Evolutionary conservation across 441 rosid species (phyloP), one percentile per base, ranked within the genome.

Genomic region (Biscutella laevigata): DNA sequence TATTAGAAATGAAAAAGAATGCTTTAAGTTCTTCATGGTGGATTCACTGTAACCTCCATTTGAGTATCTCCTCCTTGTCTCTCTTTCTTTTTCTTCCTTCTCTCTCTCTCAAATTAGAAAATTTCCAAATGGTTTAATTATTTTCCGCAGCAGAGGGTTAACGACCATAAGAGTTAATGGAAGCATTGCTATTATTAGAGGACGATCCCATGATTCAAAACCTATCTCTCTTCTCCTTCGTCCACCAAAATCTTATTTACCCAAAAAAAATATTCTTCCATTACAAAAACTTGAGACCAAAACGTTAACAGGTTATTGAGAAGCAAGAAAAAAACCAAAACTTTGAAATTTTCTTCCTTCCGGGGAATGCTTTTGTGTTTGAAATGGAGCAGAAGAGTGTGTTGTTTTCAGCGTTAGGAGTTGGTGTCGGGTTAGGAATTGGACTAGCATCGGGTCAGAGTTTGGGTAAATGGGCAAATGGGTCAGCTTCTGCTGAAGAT

Each of bases 391-490:
- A 83, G 70, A 91, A 77, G 72, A 72, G 75, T 39, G 64, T 82
- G 12, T 38, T 88, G 57, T 38, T 88, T 41, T 85, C 98, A 3
- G 96, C 94, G 4, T 69, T 91, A 71, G 79, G 96, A 19, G 82
- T 88, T 37, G 96, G 96, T 40, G 83, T 90, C 17, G 98, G 98
- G 12, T 74, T 91, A 21, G 98, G 98, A 4, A 47, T 91, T 0
- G 94, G 94, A 21, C 70, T 85, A 72, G 96, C 94, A 13, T 86
- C 98, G 17, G 89, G 96, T 38, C 81, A 82, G 38, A 74, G 72
- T 43, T 67, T 77, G 51, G 66, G 79, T 52, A 70, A 77, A 72
- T 81, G 86, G 90, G 63, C 67, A 7, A 69, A 71, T 55, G 70
- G 68, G 36, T 35, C 67, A 66, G 79, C 19, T 77, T 80, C 7